Evolutionary conservation across 1,284 basidiomycete genomes (phyloP).

Genomic region (Sporisorium iseilematis-ciliati): DNA sequence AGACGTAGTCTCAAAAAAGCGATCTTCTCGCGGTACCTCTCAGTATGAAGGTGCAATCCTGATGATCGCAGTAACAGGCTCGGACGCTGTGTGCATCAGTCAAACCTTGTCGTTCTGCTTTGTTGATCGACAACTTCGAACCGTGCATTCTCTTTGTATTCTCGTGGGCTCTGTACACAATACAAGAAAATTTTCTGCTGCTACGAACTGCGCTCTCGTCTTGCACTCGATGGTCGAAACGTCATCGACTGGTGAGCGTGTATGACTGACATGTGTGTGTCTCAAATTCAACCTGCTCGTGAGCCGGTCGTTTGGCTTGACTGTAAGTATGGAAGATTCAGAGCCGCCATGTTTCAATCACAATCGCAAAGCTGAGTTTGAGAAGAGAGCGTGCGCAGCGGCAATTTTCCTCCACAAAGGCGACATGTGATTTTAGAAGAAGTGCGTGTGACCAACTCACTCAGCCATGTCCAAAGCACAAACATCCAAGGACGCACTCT

Average conservation of each 20-base stretch:
- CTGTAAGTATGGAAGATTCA: not conserved
- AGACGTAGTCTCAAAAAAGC: not conserved
- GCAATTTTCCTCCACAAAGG: slow-evolving; percentile 3
- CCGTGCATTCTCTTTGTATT: not conserved
- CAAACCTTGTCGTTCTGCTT: not conserved
- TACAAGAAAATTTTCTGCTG: not conserved
- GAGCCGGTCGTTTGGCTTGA: not conserved
- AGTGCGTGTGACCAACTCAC: not conserved
- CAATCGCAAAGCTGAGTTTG: not conserved
- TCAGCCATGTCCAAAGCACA: not conserved
- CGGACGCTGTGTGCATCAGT: not conserved
- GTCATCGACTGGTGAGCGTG: not conserved
- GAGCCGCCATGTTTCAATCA: not conserved
- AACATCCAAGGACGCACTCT: no score
- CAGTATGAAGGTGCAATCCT: no score
- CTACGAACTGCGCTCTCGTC: not conserved
- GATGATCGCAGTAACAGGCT: not conserved
- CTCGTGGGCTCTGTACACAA: not conserved
- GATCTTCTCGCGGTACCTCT: not conserved
- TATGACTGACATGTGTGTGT: not conserved
- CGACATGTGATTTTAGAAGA: slow-evolving; percentile 2
- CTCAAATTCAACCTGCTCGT: not conserved
- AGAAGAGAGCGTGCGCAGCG: not conserved
- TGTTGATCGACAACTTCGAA: not conserved
- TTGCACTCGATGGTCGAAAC: not conserved